A percentile compares a stretch with the other conserved stretches of the same genome.
These are phyloP conservation scores for Tuber brumale DNA, from an alignment of 495 filamentous ascomycete genomes.

Conservation along the genomic window DNA sequence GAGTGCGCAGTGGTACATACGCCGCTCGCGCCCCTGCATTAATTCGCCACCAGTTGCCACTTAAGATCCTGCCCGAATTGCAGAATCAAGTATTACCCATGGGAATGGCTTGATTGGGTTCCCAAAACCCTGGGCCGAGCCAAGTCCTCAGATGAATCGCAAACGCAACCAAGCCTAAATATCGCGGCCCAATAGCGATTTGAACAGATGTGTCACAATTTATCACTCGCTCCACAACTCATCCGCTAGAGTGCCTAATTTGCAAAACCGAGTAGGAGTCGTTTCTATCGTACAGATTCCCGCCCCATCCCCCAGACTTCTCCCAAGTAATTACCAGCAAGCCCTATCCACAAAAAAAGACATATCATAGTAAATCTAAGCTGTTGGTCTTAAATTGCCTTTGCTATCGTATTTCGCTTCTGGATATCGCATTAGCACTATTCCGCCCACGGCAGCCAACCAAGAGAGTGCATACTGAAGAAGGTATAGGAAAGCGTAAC, in stretches of 20 bases:
- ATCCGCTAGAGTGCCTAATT: not conserved
- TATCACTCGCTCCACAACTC: not conserved
- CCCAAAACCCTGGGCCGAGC: not conserved
- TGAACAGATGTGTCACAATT: not conserved
- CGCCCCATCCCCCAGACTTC: not conserved
- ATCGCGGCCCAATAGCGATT: not conserved
- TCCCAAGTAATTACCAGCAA: not conserved
- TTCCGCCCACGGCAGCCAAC: not conserved
- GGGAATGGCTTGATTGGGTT: not conserved
- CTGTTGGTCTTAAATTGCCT: conserved; percentile 46
- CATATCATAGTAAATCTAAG: conserved; percentile 19
- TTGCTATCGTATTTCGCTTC: conserved; percentile 85
- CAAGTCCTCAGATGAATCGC: not conserved
- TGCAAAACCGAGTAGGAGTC: not conserved
- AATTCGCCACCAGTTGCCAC: not conserved
- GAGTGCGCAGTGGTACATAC: not conserved
- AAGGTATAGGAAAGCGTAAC: conserved; percentile 97
- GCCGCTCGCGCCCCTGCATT: not conserved
- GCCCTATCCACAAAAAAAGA: not conserved
- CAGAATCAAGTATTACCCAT: not conserved
- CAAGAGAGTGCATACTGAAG: conserved; percentile 65
- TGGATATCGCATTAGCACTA: conserved; percentile 45
- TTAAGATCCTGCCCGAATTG: not conserved
- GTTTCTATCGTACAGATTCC: not conserved
- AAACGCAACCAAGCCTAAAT: not conserved